Base-by-base conservation (phyloP, 176 grass and related monocot genomes). In the Avena insularis region DNA sequence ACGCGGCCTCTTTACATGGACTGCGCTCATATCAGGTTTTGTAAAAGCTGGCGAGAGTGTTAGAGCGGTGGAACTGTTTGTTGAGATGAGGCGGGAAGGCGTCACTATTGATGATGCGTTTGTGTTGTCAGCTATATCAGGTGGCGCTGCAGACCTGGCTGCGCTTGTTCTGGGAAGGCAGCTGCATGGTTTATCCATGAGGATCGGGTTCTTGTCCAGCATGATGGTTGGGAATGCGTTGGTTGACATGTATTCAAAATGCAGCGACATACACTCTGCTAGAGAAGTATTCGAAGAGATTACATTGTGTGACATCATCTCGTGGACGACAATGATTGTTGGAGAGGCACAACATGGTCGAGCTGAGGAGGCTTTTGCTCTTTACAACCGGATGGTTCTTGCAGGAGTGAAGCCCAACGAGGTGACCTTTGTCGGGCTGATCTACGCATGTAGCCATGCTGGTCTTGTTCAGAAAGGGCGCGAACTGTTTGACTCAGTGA, bases 181-280 rank as follows among this genome's bases (percentile, higher is more conserved):
- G 64, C 71, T 98, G 84, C 96, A 96, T 83, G 78, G 84, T 73
- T 82, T 94, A 3, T 83, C 85, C 12, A 45, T 82, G 47, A 84
- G 86, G 29, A 65, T 96, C 15, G 96, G 93, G 12, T 98, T 93
- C 60, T 20, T 59, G 71, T 89, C 80, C 61, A 87, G 83, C 74
- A 87, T 90, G 50, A 88, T 96, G 64, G 49, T 96, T 57, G 83
- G 90, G 6, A 98, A 98, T 68, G 86, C 93, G 10, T 64, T 98
- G 64, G 85, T 96, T 25, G 94, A 96, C 87, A 96, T 98, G 92
- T 98, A 98, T 79, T 93, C 96, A 13, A 96, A 98, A 82, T 98
- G 96, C 64, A 94, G 90, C n/a, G 92, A 93, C 55, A 91, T 98
- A 84, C 78, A 85, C 20, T 94, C 90, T 40, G 96, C 96, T 20